Conservation (phyloP, 2,329 filamentous ascomycete species). For the Trichoderma lentiforme region DNA sequence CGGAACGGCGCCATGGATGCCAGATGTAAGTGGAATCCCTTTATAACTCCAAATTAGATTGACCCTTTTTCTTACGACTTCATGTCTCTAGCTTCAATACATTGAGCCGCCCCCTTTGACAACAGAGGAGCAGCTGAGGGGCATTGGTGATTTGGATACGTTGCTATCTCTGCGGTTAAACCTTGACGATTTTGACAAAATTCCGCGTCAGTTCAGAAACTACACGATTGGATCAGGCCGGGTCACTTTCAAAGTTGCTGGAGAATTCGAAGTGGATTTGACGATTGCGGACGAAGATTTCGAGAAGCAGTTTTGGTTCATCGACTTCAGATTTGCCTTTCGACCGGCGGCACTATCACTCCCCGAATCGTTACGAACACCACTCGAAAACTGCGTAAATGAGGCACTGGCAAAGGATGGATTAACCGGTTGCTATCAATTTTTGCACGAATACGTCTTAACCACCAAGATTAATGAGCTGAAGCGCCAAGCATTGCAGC, state of each 20-base stretch:
- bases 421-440: slow-evolving; percentile 75
- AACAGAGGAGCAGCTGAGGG: slow-evolving; percentile 67
- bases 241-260: slow-evolving; percentile 77
- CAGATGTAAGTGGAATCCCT: slow-evolving; percentile 57
- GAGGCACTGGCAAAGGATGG: slow-evolving; percentile 66
- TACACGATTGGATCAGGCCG: slow-evolving; percentile 82
- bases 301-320: slow-evolving; percentile 84
- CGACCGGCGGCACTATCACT: slow-evolving; percentile 62
- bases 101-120: slow-evolving; percentile 70
- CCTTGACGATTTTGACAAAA: slow-evolving; percentile 73
- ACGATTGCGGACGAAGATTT: slow-evolving; percentile 85
- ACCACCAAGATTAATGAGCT: slow-evolving; percentile 88
- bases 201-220: slow-evolving; percentile 70
- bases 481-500: slow-evolving; percentile 68
- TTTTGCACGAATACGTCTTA: slow-evolving; percentile 81
- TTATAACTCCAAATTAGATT: slow-evolving; percentile 30
- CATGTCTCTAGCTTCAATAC: slow-evolving; percentile 62
- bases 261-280: slow-evolving; percentile 90
- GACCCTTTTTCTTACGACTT: not conserved
- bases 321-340: slow-evolving; percentile 85
- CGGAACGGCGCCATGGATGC: slow-evolving; percentile 73
- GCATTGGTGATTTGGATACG: slow-evolving; percentile 78
- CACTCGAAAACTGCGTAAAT: slow-evolving; percentile 72
- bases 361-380: slow-evolving; percentile 59
- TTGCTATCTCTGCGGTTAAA: slow-evolving; percentile 79